Evolutionary conservation across 495 filamentous ascomycete genomes (phyloP), one percentile per base, ranked within the genome.

Genomic region (Sordaria brevicollis): DNA sequence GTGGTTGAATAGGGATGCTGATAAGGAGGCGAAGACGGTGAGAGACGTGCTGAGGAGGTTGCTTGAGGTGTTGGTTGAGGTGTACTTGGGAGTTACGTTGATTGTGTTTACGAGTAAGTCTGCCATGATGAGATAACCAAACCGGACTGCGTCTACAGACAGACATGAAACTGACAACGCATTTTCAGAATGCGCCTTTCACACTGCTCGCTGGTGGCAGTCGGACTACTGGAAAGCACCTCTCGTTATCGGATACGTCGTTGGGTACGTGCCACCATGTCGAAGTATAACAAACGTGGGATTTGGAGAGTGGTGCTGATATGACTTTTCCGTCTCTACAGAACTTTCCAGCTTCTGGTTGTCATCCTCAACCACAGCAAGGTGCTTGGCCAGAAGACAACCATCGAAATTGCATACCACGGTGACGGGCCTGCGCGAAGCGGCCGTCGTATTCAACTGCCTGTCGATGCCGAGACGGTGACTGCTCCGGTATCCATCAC

Each of bases 71-170:
- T 8, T 67, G 13, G 34, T 67, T 25, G 72, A 71, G 43, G 5
- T 74, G 35, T 34, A n/a, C 10, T 39, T 73, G 21, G 72, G 69
- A 2, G 11, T 69, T 13, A 67, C 67, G 11, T 38, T 71, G 17
- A 66, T 68, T 11, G 34, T 68, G 3, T 36, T 67, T 19, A 66
- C 35, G 5, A n/a, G 66, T 71, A 39, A 67, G 54, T 71, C 5
- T 29, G 1, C 49, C 25, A n/a, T n/a, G n/a, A n/a, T n/a, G n/a
- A n/a, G n/a, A n/a, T n/a, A n/a, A n/a, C n/a, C n/a, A n/a, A n/a
- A n/a, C n/a, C 6, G 5, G 6, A 19, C 21, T 15, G n/a, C n/a
- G n/a, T n/a, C n/a, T n/a, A n/a, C n/a, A n/a, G n/a, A 29, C 43
- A 25, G 21, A 49, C 19, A 19, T 10, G 39, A 8, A 5, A 25